Percentiles rank a stretch among this genome's conserved stretches.
Evolutionary conservation across 2,329 filamentous ascomycete species (phyloP).

Genomic region (Alternaria infectoria): DNA sequence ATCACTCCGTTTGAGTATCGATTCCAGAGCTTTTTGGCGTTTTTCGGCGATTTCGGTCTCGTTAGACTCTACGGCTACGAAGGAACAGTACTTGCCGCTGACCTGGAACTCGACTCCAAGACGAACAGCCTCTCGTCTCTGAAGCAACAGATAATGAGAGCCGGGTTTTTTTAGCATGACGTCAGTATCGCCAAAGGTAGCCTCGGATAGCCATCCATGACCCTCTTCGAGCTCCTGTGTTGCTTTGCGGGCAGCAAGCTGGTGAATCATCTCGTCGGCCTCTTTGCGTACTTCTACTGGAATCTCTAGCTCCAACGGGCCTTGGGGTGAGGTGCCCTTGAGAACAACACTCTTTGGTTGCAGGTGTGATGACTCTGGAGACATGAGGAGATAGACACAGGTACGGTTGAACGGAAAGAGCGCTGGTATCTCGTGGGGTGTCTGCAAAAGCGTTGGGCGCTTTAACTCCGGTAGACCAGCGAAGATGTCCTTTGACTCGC

Average conservation of each 20-base stretch:
- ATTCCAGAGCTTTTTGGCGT: neutral
- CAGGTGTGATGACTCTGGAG: conserved; percentile 1
- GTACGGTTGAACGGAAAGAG: conserved; percentile 7
- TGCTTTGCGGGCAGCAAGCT: conserved; percentile 7
- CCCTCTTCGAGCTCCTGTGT: conserved; percentile 11
- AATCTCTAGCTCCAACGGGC: conserved; percentile 4
- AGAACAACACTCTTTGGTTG: conserved; percentile 4
- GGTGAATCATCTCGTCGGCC: conserved; percentile 9
- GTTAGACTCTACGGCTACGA: conserved; percentile 8
- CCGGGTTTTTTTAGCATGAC: neutral
- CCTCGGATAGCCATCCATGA: conserved; percentile 3
- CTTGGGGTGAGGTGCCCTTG: conserved; percentile 2
- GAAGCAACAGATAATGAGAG: neutral
- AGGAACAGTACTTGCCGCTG: conserved; percentile 6
- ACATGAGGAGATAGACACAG: conserved; percentile 5
- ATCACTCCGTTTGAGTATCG: neutral
- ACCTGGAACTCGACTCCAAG: conserved; percentile 6
- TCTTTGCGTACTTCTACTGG: conserved; percentile 1
- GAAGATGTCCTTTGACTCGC: neutral
- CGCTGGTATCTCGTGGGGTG: neutral
- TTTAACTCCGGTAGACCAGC: neutral
- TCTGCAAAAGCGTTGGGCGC: conserved; percentile 1
- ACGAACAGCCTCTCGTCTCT: conserved; percentile 3
- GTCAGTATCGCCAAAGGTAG: neutral
- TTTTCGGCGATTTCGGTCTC: neutral